Percentiles rank a stretch among this genome's conserved stretches.
These are phyloP conservation scores for Penicillium palitans DNA, from an alignment of 2,329 filamentous ascomycete species.

Conservation along the genomic window DNA sequence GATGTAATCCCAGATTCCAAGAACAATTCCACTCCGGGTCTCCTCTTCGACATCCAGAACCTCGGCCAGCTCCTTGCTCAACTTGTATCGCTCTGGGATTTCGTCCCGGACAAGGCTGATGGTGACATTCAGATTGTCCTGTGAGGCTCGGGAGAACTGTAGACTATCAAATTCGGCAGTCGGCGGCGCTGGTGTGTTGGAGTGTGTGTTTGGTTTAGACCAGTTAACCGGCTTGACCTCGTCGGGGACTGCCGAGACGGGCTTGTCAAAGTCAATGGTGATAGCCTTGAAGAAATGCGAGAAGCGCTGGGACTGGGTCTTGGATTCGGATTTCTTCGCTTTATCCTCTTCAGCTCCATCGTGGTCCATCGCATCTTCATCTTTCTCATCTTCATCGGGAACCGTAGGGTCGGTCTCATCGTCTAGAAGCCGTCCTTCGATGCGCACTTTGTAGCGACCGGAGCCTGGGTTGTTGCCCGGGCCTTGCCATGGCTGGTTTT, in stretches of 20 bases:
- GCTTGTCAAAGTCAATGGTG: constrained; percentile 53
- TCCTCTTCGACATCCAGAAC: constrained; percentile 84
- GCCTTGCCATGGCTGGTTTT: constrained; percentile 88
- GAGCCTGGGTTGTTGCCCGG: constrained; percentile 37
- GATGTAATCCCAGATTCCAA: constrained; percentile 95
- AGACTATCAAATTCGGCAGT: constrained; percentile 84
- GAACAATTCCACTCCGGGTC: constrained; percentile 81
- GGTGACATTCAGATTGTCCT: constrained; percentile 88
- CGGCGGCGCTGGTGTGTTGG: constrained; percentile 57
- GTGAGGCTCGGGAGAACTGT: constrained; percentile 85
- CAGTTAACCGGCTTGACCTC: constrained; percentile 66
- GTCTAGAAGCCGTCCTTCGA: constrained; percentile 81
- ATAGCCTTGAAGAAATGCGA: constrained; percentile 55
- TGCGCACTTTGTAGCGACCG: constrained; percentile 75
- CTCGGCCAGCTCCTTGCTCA: constrained; percentile 77
- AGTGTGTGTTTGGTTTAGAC: constrained; percentile 70
- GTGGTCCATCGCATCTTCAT: constrained; percentile 60
- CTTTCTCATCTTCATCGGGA: constrained; percentile 49
- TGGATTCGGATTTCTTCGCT: constrained; percentile 30
- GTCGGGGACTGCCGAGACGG: constrained; percentile 43
- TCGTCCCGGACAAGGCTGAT: constrained; percentile 86
- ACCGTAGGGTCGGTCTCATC: constrained; percentile 59
- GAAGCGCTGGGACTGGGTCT: constrained; percentile 43
- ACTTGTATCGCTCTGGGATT: constrained; percentile 76
- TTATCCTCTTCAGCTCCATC: constrained; percentile 47